Conservation (phyloP, 768 basidiomycete species). For the Xerocomellus chrysenteron region DNA sequence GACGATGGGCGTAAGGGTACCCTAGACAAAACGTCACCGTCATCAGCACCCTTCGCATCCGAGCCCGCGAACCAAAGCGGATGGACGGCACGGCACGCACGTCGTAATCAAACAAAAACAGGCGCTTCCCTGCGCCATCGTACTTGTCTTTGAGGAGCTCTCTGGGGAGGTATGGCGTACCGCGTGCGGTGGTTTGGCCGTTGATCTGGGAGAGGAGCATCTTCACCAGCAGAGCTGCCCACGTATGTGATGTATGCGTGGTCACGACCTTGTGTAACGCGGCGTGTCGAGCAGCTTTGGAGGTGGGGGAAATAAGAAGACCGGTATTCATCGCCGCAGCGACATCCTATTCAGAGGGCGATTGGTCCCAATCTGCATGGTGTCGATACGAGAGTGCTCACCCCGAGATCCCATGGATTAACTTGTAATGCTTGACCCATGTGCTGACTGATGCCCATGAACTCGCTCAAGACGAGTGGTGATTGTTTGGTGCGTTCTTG, state of each 20-base stretch:
- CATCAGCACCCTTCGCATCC: neutral
- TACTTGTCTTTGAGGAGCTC: conserved; percentile 60
- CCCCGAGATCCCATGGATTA: conserved; percentile 95
- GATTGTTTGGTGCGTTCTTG: conserved; percentile 82
- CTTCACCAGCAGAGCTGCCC: conserved; percentile 88
- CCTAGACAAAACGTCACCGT: conserved; percentile 42
- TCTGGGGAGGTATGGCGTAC: conserved; percentile 81
- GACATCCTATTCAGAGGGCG: conserved; percentile 56
- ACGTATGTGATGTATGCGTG: conserved; percentile 92
- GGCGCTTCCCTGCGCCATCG: conserved; percentile 68
- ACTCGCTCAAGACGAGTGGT: conserved; percentile 91
- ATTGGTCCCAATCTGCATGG: neutral
- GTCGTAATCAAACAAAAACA: conserved; percentile 96
- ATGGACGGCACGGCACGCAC: conserved; percentile 43
- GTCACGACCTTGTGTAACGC: conserved; percentile 81
- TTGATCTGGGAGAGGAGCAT: conserved; percentile 83
- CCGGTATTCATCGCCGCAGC: conserved; percentile 89
- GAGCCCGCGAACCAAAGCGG: neutral
- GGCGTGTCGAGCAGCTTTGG: conserved; percentile 73
- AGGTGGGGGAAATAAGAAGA: conserved; percentile 73
- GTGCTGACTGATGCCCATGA: conserved; percentile 94
- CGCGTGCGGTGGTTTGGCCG: conserved; percentile 72
- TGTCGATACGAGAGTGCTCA: conserved; percentile 34
- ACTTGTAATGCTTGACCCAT: conserved; percentile 89
- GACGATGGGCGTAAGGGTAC: conserved; percentile 96